These are phyloP conservation scores for Colletotrichum sidae DNA, from an alignment of 2,329 filamentous ascomycete genomes.

Conservation along the genomic window DNA sequence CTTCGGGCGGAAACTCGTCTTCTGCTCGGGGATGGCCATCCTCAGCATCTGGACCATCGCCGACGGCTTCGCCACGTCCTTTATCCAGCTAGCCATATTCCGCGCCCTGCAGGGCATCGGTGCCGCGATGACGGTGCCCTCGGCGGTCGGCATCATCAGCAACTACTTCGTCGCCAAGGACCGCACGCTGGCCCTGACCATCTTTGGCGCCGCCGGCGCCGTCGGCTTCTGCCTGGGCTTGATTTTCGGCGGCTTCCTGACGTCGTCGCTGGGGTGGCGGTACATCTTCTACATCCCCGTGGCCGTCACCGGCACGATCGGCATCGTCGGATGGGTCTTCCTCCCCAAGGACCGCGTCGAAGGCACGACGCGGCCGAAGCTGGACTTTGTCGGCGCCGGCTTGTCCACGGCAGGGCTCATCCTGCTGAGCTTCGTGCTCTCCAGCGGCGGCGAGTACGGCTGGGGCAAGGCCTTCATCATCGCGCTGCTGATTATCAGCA, in stretches of 20 bases:
- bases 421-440: conserved; percentile 56
- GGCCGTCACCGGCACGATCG: conserved; percentile 54
- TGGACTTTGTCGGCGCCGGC: conserved; percentile 55
- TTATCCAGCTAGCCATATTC: conserved; percentile 32
- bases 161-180: conserved; percentile 31
- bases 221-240: conserved; percentile 29
- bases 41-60: conserved; percentile 27
- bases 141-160: conserved; percentile 73
- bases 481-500: conserved; percentile 50
- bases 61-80: conserved; percentile 24
- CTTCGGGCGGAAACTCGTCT: conserved; percentile 32
- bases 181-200: conserved; percentile 24
- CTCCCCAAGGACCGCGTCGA: conserved; percentile 52
- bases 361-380: conserved; percentile 46
- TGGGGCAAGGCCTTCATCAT: conserved; percentile 59
- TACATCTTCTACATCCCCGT: conserved; percentile 34
- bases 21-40: conserved; percentile 30
- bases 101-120: conserved; percentile 27
- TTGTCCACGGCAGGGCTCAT: conserved; percentile 56
- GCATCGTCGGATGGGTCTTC: conserved; percentile 45
- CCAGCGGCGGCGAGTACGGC: conserved; percentile 57
- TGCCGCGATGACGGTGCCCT: conserved; percentile 84
- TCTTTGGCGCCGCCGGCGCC: conserved; percentile 29
- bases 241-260: conserved; percentile 28
- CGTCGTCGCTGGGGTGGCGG: conserved; percentile 28